These are phyloP conservation scores for Colletotrichum camelliae DNA, from an alignment of 2,329 filamentous ascomycete genomes.

Conservation along the genomic window DNA sequence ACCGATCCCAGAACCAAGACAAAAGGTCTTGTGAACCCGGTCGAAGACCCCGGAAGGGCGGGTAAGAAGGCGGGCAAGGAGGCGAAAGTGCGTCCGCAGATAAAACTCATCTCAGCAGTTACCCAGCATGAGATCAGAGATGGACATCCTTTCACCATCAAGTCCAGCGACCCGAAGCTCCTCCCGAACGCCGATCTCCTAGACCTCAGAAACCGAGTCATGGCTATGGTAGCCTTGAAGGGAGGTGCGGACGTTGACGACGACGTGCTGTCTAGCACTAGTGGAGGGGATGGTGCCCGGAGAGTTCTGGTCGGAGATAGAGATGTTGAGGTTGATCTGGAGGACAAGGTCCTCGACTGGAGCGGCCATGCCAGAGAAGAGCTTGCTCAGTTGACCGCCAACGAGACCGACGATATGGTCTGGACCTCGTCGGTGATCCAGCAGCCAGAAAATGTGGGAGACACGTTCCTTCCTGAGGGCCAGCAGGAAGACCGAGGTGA, in stretches of 20 bases:
- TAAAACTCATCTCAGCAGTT: no score
- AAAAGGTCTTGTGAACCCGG: no score
- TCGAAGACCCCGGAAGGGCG: no score
- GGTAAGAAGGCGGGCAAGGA: no score
- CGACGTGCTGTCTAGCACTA: not conserved
- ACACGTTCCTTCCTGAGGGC: not conserved
- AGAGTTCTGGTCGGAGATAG: not conserved
- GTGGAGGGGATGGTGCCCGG: not conserved
- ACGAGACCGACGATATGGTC: accelerated
- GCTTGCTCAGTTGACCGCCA: not conserved
- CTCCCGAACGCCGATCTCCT: no score
- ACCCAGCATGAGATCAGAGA: no score
- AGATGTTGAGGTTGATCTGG: not conserved
- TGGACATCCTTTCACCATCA: no score
- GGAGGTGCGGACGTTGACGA: accelerated
- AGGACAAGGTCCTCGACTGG: not conserved
- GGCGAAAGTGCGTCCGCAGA: no score
- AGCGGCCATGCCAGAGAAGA: not conserved
- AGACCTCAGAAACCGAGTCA: no score
- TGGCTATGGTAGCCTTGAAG: not conserved
- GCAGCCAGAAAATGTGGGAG: not conserved
- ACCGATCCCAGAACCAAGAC: no score
- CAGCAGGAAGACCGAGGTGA: not conserved
- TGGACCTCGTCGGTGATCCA: not conserved
- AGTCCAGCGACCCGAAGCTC: no score